Conservation (phyloP, 305 asterid species). For the Nicotiana rustica region DNA sequence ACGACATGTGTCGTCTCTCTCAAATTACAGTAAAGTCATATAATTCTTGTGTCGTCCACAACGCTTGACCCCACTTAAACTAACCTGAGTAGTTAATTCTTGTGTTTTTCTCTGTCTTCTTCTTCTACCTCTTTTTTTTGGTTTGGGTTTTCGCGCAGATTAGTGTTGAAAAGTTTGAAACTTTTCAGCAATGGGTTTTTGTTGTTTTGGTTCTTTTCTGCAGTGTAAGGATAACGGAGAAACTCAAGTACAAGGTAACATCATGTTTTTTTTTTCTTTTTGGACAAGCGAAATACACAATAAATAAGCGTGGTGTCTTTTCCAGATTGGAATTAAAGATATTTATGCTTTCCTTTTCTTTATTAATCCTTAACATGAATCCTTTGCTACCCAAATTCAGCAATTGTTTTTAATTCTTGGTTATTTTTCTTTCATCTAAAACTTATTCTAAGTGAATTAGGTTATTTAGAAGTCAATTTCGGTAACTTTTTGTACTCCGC, state of each 20-base stretch:
- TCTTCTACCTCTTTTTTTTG: too few species aligned
- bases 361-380: conserved; percentile 6
- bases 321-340: neutral
- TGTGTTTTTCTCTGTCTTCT: too few species aligned
- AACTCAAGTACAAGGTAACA: conserved; percentile 34
- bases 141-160: too few species aligned
- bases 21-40: neutral
- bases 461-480: too few species aligned
- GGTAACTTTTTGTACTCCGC: too few species aligned
- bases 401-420: neutral
- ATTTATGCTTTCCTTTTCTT: too few species aligned
- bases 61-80: too few species aligned
- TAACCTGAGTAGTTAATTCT: neutral
- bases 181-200: conserved; percentile 16
- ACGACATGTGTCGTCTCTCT: neutral
- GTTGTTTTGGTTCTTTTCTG: conserved; percentile 27
- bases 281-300: neutral
- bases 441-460: too few species aligned
- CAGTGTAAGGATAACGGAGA: neutral
- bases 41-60: too few species aligned
- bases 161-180: too few species aligned
- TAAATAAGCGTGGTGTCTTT: neutral
- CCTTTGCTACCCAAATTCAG: neutral
- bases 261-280: neutral
- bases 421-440: neutral